These are phyloP conservation scores for Apiospora phragmitis DNA, from an alignment of 2,329 filamentous ascomycete genomes.

Conservation along the genomic window DNA sequence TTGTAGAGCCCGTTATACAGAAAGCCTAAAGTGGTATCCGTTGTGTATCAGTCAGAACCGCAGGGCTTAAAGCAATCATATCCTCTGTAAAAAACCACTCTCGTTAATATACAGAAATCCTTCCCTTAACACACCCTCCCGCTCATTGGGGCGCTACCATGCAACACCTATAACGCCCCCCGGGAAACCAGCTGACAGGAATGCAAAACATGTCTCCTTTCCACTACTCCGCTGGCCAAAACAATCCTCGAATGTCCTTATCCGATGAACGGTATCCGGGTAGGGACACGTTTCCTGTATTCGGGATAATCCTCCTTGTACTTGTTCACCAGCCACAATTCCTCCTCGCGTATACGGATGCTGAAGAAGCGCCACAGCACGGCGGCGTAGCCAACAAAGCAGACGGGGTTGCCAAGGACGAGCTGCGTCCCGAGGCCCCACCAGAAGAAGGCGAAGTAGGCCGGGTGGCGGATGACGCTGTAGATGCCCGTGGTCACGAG, in stretches of 20 bases:
- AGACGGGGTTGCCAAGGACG: conserved; percentile 80
- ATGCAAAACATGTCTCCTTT: no score
- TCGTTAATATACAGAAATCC: not conserved
- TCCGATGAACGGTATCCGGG: conserved; percentile 77
- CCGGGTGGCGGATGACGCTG: conserved; percentile 74
- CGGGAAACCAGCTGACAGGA: not conserved
- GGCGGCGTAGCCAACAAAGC: conserved; percentile 69
- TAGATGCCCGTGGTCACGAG: conserved; percentile 88
- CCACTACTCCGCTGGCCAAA: not conserved
- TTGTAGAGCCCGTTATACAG: not conserved
- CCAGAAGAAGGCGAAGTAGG: conserved; percentile 98
- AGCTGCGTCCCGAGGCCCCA: conserved; percentile 96
- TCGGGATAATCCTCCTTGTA: conserved; percentile 80
- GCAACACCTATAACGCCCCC: not conserved
- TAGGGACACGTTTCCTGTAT: conserved; percentile 71
- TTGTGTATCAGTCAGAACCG: no score
- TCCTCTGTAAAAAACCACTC: no score
- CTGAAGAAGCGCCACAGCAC: conserved; percentile 88
- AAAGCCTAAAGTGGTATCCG: not conserved
- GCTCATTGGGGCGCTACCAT: no score
- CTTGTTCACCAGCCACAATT: conserved; percentile 74
- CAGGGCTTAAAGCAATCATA: no score
- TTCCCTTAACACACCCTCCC: not conserved
- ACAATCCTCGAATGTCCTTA: conserved; percentile 12
- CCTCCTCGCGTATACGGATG: conserved; percentile 73